phyloP scores from a whole-genome alignment of 768 basidiomycete species.

The Asterophora lycoperdoides region DNA sequence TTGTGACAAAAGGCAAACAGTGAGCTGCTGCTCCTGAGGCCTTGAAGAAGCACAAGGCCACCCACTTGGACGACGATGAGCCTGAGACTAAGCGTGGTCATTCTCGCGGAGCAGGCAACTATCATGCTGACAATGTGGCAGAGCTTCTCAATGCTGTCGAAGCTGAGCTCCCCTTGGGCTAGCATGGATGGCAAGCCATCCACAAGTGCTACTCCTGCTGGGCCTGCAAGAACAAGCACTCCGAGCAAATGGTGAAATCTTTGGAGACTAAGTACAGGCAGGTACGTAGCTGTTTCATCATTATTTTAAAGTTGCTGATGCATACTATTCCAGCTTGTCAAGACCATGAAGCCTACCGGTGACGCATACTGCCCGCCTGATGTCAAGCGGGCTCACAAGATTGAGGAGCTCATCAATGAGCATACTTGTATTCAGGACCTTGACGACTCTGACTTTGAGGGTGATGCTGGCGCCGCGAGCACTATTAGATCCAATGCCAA shows the following conservation, averaged over 20 bases:
- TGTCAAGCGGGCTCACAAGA: slow-evolving; percentile 8
- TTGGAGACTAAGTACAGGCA: slow-evolving; percentile 23
- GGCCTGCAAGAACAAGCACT: slow-evolving; percentile 10
- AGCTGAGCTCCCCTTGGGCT: slow-evolving; percentile 16
- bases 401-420: slow-evolving; percentile 15
- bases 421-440: slow-evolving; percentile 10
- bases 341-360: slow-evolving; percentile 28
- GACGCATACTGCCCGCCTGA: slow-evolving; percentile 14
- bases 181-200: slow-evolving; percentile 2
- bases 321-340: slow-evolving; percentile 15
- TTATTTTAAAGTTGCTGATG: not conserved
- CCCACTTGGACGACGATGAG: not conserved
- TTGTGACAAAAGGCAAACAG: no score
- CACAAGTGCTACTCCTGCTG: slow-evolving; percentile 13
- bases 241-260: slow-evolving; percentile 11
- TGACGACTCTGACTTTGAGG: slow-evolving; percentile 10
- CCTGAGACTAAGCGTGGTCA: slow-evolving; percentile 11
- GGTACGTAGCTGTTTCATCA: slow-evolving; percentile 12
- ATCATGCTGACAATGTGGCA: slow-evolving; percentile 12
- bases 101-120: slow-evolving; percentile 17
- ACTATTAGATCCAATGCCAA: no score
- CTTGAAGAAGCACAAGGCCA: not conserved
- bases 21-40: not conserved
- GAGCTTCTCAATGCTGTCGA: slow-evolving; percentile 16
- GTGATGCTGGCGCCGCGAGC: slow-evolving; percentile 5